phyloP scores from a whole-genome alignment of 2,329 filamentous ascomycete genomes.

The Trichoderma lentiforme region DNA sequence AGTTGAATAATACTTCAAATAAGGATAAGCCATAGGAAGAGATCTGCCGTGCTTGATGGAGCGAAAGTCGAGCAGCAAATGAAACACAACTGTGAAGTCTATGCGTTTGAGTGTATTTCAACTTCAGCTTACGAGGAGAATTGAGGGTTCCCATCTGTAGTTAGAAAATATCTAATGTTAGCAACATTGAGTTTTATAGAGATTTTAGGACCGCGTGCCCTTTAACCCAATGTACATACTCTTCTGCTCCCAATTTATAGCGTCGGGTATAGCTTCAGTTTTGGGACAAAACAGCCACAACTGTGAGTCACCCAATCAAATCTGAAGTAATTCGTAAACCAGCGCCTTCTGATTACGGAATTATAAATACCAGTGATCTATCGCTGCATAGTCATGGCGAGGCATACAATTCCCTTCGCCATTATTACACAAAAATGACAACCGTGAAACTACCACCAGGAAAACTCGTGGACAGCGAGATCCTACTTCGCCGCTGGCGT shows the following conservation, averaged over 20 bases:
- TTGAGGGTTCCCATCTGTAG: background rate
- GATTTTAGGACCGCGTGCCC: background rate
- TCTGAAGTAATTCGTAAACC: background rate
- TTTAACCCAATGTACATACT: background rate
- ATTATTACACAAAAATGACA: background rate
- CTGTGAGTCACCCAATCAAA: background rate
- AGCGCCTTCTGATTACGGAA: rapidly evolving
- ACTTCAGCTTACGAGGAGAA: background rate
- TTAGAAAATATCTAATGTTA: background rate
- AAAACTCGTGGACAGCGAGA: conserved; percentile 18
- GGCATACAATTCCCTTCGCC: background rate
- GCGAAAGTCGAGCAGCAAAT: background rate
- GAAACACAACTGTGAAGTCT: background rate
- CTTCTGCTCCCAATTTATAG: background rate
- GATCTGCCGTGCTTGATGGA: background rate
- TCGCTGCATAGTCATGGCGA: background rate
- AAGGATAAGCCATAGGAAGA: background rate
- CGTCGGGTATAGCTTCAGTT: background rate
- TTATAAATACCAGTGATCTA: background rate
- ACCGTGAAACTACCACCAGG: background rate
- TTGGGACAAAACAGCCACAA: background rate
- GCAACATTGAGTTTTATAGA: background rate
- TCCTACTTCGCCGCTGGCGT: conserved; percentile 21
- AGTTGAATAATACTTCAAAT: background rate
- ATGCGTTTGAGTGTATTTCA: background rate